Percentiles rank a stretch among this genome's conserved stretches.
Evolutionary conservation across 306 rosid genomes (phyloP).

Genomic region (Trichosanthes cucumerina): DNA sequence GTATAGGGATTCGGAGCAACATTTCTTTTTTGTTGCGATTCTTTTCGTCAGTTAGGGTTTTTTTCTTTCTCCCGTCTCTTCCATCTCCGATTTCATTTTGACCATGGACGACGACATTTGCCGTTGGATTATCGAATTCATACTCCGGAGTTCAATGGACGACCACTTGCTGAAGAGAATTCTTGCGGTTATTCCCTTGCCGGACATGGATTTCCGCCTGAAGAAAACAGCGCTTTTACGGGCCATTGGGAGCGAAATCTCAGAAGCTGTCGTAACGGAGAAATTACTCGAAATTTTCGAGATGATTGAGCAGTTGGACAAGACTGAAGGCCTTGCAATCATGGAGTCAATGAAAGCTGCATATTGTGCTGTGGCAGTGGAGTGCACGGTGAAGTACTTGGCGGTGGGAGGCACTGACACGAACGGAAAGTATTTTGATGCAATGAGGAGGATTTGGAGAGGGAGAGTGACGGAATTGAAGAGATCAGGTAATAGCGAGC

Average conservation of each 20-base stretch:
- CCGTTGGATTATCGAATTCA: conserved; percentile 51
- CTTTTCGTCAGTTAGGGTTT: neutral
- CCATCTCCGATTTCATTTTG: neutral
- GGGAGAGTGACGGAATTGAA: conserved; percentile 28
- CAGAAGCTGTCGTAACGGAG: conserved; percentile 33
- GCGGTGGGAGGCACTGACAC: conserved; percentile 18
- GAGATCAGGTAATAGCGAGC: conserved; percentile 11
- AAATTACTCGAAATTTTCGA: conserved; percentile 36
- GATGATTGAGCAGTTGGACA: conserved; percentile 32
- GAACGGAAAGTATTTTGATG: conserved; percentile 28
- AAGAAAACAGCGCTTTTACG: conserved; percentile 54
- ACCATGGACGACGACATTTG: conserved; percentile 30
- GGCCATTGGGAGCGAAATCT: conserved; percentile 28
- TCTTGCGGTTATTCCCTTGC: conserved; percentile 26
- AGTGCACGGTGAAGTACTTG: conserved; percentile 51
- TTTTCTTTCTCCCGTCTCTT: neutral
- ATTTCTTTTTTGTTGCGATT: neutral
- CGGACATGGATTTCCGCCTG: conserved; percentile 38
- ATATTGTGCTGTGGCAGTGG: conserved; percentile 61
- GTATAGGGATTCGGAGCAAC: neutral
- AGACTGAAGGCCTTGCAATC: conserved; percentile 8
- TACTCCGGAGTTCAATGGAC: conserved; percentile 38
- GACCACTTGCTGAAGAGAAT: conserved; percentile 22
- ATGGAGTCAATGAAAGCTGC: conserved; percentile 37
- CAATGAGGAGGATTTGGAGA: conserved; percentile 53